Conservation (phyloP, 2,329 filamentous ascomycete genomes). For the Pestalotiopsis sp. region DNA sequence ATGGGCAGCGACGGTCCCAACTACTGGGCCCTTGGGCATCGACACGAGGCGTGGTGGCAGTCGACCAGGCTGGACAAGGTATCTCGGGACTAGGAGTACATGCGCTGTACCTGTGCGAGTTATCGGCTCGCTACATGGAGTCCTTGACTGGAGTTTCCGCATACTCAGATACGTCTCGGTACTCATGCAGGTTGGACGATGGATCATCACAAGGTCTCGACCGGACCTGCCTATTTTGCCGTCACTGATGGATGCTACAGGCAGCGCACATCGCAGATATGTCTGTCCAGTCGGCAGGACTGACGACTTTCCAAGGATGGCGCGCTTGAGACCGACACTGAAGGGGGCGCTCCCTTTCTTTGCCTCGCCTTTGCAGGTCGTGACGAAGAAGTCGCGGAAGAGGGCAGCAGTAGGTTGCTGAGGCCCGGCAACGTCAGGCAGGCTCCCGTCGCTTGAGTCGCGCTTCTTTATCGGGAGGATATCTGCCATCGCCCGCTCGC, state of each 20-base stretch:
- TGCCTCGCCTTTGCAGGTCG: neutral
- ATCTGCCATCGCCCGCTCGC: constrained; percentile 8
- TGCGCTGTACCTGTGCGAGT: neutral
- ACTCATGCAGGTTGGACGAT: neutral
- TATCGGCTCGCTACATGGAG: neutral
- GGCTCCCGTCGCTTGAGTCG: neutral
- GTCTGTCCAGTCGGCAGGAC: neutral
- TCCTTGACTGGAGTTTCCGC: neutral
- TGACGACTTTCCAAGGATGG: neutral
- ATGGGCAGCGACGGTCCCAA: neutral
- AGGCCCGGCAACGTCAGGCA: neutral
- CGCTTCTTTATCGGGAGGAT: constrained; percentile 4
- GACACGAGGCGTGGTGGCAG: neutral
- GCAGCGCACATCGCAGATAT: neutral
- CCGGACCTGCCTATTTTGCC: neutral
- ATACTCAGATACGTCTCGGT: neutral
- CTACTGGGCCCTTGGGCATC: neutral
- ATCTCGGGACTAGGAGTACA: neutral
- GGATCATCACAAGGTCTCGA: neutral
- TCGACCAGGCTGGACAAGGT: neutral
- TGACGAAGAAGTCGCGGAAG: neutral
- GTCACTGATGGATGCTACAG: neutral
- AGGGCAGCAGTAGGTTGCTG: neutral
- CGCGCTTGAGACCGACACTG: neutral
- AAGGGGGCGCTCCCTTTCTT: neutral